Base-by-base conservation (phyloP, 2,329 filamentous ascomycete species). In the Neonectria sp. region DNA sequence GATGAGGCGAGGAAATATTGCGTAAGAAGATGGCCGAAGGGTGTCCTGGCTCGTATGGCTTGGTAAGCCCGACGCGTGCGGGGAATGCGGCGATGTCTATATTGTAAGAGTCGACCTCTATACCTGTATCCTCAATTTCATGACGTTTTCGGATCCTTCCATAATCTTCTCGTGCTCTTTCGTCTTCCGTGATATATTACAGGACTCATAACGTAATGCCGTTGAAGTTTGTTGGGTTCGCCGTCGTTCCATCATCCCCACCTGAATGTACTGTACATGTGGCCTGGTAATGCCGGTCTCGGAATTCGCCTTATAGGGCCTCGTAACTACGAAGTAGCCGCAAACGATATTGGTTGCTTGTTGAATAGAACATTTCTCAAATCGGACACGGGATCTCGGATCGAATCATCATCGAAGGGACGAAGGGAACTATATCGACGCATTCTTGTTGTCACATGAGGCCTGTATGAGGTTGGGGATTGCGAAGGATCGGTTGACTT, bases 1-100 rank as follows among this genome's bases (percentile, higher is more conserved):
- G 65, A 70, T 24, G 68, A 72, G 29, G 64, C 56, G 15, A 60
- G 65, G 31, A 72, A 72, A 43, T 66, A 66, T 37, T 70, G 61
- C 25, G 64, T 69, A 21, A 63, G 68, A 27, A 66, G 8, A 35
- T 71, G 65, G 49, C 64, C 68, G 6, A 63, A 46, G n/a, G 69
- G 65, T 8, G 4, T 68, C 7, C 49, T 66, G 33, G 63, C 52
- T 59, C 51, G 43, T 25, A 64, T 63, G 60, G 64, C 45, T 45
- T 72, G 67, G 65, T 73, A 67, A 46, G 35, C n/a, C 29, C 25
- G 58, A 9, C 24, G 49, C 40, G 43, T 13, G 46, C 40, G 37
- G 51, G 59, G 51, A 29, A 12, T 25, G 48, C 8, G 57, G 48
- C 55, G 60, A n/a, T 63, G 17, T 53, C 31, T 57, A 35, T 24